Evolutionary conservation across 345 rosid genomes (phyloP).

Genomic region (Turnera subulata): DNA sequence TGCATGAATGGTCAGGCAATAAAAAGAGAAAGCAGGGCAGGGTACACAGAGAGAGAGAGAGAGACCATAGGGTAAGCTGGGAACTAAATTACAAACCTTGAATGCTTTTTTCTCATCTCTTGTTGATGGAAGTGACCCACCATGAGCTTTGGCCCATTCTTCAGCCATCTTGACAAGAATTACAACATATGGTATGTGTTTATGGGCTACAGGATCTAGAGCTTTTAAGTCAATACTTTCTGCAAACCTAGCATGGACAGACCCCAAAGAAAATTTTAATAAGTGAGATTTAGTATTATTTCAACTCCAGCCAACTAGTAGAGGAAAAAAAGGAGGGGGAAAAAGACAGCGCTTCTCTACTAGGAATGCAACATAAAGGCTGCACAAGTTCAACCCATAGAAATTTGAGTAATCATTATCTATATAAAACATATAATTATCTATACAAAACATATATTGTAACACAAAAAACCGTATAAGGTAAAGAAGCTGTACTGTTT

Average conservation of each 20-base stretch:
- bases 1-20: slow-evolving; percentile 14
- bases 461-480: neutral
- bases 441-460: neutral
- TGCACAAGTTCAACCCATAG: neutral
- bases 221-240: slow-evolving; percentile 68
- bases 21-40: slow-evolving; percentile 13
- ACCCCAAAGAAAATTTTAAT: slow-evolving; percentile 13
- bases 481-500: slow-evolving; percentile 35
- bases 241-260: slow-evolving; percentile 52
- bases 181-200: slow-evolving; percentile 86
- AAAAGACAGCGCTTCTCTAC: neutral
- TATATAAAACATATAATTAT: too few relatives aligned
- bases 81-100: slow-evolving; percentile 47
- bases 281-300: neutral
- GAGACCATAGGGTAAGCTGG: too few relatives aligned
- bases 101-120: slow-evolving; percentile 87
- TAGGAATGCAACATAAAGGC: neutral
- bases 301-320: slow-evolving; percentile 3
- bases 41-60: too few relatives aligned
- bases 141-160: slow-evolving; percentile 76
- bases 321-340: slow-evolving; percentile 2
- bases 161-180: slow-evolving; percentile 81
- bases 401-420: neutral
- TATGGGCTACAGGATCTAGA: slow-evolving; percentile 76
- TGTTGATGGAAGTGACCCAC: slow-evolving; percentile 70